Base-by-base conservation (phyloP, 768 basidiomycete species). In the Dacryopinax primogenitus region DNA sequence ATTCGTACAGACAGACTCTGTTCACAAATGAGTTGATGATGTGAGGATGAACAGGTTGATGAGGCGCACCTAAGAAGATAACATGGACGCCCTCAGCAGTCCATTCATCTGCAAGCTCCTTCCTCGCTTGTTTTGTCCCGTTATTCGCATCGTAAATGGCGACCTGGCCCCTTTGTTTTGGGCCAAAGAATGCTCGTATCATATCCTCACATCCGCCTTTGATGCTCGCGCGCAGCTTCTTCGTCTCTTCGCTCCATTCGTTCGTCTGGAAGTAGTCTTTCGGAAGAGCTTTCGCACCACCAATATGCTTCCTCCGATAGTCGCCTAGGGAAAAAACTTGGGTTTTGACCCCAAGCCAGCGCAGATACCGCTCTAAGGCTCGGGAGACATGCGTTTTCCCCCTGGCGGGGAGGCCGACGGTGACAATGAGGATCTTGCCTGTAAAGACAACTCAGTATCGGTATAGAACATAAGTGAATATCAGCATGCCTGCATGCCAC, bases 101-200 rank as follows among this genome's bases (percentile, higher is more conserved):
- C 71, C 95, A 97, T 76, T 85, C 93, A 76, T 93, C 86, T 0
- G 86, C 86, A 62, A 96, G 74, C 23, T 78, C 78, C 67, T 87
- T 84, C 64, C 96, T 78, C 33, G 81, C 81, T 58, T 80, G 81
- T 23, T 80, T 78, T 6, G 84, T 84, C 1, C 92, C 92, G 70
- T 97, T 97, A 72, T 99, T 99, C 32, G 96, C 96, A 73, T 99
- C 96, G 77, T 97, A 98, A 68, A 99, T 94, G 36, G 95, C 92
- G 28, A 98, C 94, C 74, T 99, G 96, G 0, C 95, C 96, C 3
- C 91, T 71, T 45, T 80, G 76, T 32, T 73, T 88, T 1, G 75
- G 76, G 66, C 82, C 80, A 75, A 95, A 98, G 76, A 88, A 96
- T 68, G 92, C 84, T 83, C 84, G 87, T 41, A 98, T 92, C 61